Evolutionary conservation across 768 basidiomycete genomes (phyloP).

Genomic region (Porphyrellus cyaneotinctus): DNA sequence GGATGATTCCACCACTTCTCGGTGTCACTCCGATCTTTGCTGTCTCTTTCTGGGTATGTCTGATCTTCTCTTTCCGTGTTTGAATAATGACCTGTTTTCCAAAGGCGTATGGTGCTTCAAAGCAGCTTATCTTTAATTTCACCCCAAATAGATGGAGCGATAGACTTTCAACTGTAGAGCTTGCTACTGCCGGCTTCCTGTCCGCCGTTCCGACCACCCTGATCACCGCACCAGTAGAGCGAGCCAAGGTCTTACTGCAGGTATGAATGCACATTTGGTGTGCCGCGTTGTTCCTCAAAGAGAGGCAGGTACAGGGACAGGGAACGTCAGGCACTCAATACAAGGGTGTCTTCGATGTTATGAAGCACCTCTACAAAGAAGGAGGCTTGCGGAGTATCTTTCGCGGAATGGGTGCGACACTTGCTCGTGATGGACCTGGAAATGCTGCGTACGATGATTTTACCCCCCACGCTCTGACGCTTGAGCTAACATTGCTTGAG

Average conservation of each 20-base stretch:
- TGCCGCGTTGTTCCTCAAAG: conserved; percentile 4
- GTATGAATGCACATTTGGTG: conserved; percentile 34
- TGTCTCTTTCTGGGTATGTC: conserved; percentile 88
- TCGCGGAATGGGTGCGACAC: conserved; percentile 89
- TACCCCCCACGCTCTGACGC: not conserved
- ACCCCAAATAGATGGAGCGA: conserved; percentile 76
- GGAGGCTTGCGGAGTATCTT: conserved; percentile 90
- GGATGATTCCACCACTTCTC: conserved; percentile 88
- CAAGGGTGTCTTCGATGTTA: conserved; percentile 88
- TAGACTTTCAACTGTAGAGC: conserved; percentile 65
- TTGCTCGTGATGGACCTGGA: conserved; percentile 93
- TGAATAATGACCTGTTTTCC: conserved; percentile 8
- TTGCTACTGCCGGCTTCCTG: conserved; percentile 90
- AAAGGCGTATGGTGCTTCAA: conserved; percentile 91
- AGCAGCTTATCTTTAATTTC: conserved; percentile 69
- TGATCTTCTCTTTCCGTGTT: not conserved
- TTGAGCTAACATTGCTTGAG: conserved; percentile 3
- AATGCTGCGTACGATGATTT: conserved; percentile 77
- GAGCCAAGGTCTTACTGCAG: conserved; percentile 94
- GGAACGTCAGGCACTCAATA: conserved; percentile 68
- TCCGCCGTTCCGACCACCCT: conserved; percentile 90
- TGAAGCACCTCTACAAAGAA: conserved; percentile 87
- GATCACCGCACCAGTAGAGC: conserved; percentile 92
- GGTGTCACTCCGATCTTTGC: conserved; percentile 99
- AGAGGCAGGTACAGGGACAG: conserved; percentile 81